Evolutionary conservation across 164 flowering plant genomes (phyloP).

Genomic region (Buxus sempervirens): DNA sequence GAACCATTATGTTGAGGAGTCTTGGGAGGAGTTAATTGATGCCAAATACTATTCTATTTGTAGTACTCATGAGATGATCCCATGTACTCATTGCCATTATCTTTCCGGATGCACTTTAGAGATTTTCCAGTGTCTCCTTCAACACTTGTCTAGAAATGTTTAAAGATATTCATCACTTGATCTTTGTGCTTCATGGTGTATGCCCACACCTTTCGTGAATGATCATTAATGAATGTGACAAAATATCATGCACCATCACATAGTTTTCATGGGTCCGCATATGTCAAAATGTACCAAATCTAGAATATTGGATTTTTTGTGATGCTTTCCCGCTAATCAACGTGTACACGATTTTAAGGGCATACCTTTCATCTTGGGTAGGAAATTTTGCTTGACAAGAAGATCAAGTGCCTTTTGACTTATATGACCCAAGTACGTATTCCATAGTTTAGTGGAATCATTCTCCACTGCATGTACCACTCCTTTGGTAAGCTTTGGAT

Average conservation of each 20-base stretch:
- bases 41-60: not conserved
- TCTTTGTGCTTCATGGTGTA: constrained; percentile 3
- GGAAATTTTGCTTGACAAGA: not conserved
- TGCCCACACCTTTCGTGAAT: constrained; percentile 3
- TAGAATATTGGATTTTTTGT: not conserved
- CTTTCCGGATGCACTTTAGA: not conserved
- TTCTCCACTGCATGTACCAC: not conserved
- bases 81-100: not conserved
- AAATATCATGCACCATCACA: not conserved
- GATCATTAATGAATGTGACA: constrained; percentile 4
- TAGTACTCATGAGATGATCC: not conserved
- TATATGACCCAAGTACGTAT: no score
- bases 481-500: not conserved
- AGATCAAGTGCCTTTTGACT: no score
- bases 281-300: constrained; percentile 6
- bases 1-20: not conserved
- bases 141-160: not conserved
- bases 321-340: constrained; percentile 11
- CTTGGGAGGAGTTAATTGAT: not conserved
- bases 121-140: not conserved
- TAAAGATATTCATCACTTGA: not conserved
- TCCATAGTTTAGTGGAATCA: not conserved
- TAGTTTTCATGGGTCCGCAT: not conserved
- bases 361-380: not conserved
- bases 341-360: not conserved